Evolutionary conservation across 805 yeast species (phyloP).

Genomic region (Clavispora fructus): DNA sequence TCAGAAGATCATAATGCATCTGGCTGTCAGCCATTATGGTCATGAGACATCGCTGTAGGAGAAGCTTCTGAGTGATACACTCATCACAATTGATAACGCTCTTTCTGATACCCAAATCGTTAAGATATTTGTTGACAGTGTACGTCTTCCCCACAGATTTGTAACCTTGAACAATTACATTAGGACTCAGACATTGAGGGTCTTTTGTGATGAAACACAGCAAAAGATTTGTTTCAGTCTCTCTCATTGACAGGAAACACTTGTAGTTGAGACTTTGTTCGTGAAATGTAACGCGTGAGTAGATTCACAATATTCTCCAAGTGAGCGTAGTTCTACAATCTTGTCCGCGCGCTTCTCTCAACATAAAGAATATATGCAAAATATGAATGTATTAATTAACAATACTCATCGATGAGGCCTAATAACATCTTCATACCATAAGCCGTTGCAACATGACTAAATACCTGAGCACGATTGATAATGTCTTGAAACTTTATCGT

Average conservation of each 20-base stretch:
- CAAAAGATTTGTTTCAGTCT: conserved; percentile 30
- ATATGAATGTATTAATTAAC: background rate
- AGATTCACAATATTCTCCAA: background rate
- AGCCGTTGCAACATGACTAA: conserved; percentile 51
- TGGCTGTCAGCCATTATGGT: conserved; percentile 34
- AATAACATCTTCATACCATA: conserved; percentile 56
- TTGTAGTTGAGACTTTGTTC: background rate
- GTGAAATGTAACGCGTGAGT: background rate
- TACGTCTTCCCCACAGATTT: conserved; percentile 46
- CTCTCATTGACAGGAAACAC: conserved; percentile 14
- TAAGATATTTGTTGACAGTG: conserved; percentile 28
- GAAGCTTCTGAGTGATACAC: conserved; percentile 34
- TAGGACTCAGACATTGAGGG: conserved; percentile 23
- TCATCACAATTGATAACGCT: conserved; percentile 42
- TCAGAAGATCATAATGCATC: conserved; percentile 12
- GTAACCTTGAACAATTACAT: conserved; percentile 44
- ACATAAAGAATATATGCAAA: background rate
- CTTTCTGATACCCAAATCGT: conserved; percentile 19
- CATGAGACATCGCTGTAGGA: conserved; percentile 39
- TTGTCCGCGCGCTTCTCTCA: background rate
- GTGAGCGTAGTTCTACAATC: too few species aligned
- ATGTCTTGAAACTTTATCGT: conserved; percentile 45
- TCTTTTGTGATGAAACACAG: conserved; percentile 29
- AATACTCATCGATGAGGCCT: conserved; percentile 26
- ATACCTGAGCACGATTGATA: conserved; percentile 42